Evolutionary conservation across 169 alveolate genomes (phyloP).

Genomic region (Babesia bigemina): DNA sequence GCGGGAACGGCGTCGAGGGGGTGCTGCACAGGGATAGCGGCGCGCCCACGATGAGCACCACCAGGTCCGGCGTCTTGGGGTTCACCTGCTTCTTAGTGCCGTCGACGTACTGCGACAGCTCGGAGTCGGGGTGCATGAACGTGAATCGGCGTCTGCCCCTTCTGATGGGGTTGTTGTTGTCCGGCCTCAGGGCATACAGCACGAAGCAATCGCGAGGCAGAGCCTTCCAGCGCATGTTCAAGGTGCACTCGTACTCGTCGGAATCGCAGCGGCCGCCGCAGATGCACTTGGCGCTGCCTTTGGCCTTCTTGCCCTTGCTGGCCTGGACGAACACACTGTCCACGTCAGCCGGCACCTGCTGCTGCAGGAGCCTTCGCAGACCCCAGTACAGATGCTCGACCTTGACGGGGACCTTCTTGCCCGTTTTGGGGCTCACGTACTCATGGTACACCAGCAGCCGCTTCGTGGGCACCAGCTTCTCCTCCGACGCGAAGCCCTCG

Average conservation of each 20-base stretch:
- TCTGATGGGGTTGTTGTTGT: constrained; percentile 74
- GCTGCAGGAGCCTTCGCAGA: constrained; percentile 37
- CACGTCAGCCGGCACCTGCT: constrained; percentile 48
- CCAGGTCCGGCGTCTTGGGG: constrained; percentile 67
- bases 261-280: constrained; percentile 59
- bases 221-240: constrained; percentile 72
- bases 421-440: constrained; percentile 19
- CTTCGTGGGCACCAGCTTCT: constrained; percentile 64
- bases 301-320: constrained; percentile 41
- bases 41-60: constrained; percentile 67
- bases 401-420: constrained; percentile 41
- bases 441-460: constrained; percentile 49
- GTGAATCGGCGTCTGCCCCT: constrained; percentile 76
- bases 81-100: constrained; percentile 60
- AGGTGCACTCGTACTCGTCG: constrained; percentile 60
- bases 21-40: constrained; percentile 53
- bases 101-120: constrained; percentile 69
- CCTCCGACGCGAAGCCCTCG: constrained; percentile 69
- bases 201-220: constrained; percentile 75
- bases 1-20: constrained; percentile 70
- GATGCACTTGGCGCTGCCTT: constrained; percentile 50
- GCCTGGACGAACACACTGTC: constrained; percentile 30
- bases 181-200: constrained; percentile 80
- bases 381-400: constrained; percentile 72
- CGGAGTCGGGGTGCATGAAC: constrained; percentile 77